Evolutionary conservation across 176 grass and related monocot genomes (phyloP), one percentile per base, ranked within the genome.

Genomic region (Saccharum spontaneum): DNA sequence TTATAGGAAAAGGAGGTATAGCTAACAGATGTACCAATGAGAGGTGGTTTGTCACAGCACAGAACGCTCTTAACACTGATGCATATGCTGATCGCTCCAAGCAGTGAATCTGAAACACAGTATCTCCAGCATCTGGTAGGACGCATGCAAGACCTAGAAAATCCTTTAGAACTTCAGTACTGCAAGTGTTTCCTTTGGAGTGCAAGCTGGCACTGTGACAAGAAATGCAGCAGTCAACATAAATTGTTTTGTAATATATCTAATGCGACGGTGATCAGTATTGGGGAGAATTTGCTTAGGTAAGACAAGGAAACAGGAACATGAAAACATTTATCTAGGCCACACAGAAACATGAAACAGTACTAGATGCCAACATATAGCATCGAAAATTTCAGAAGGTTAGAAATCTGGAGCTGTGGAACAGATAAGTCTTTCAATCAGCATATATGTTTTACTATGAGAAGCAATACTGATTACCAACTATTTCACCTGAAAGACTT

Each of bases 21-120:
- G 39, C 6, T 60, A 7, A 44, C 15, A 76, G n/a, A 87, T 37
- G 26, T 94, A 94, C 92, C 92, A 63, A 83, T 87, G 88, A 92
- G 85, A 92, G 87, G 36, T 64, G 85, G 63, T 87, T 55, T 73
- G 86, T 89, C 87, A 89, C 73, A 71, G 86, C 90, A 90, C 31
- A 83, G 67, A 90, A 97, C 45, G 84, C 85, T 90, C 90, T 92
- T 77, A 97, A 90, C 68, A 94, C 92, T 77, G 54, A 69, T 69
- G 68, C 40, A 86, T 94, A 97, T 39, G 92, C 94, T 84, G 81
- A 82, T 55, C 76, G 69, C 85, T 90, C 88, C 73, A 90, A 90
- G 86, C 83, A 79, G 75, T 97, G 94, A 78, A 90, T 67, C 54
- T 90, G 91, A 72, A 91, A 88, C 79, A 81, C 71, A 65, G 69